Conservation (phyloP, 108 stramenopile genomes). For the Pelagomonas calceolata region DNA sequence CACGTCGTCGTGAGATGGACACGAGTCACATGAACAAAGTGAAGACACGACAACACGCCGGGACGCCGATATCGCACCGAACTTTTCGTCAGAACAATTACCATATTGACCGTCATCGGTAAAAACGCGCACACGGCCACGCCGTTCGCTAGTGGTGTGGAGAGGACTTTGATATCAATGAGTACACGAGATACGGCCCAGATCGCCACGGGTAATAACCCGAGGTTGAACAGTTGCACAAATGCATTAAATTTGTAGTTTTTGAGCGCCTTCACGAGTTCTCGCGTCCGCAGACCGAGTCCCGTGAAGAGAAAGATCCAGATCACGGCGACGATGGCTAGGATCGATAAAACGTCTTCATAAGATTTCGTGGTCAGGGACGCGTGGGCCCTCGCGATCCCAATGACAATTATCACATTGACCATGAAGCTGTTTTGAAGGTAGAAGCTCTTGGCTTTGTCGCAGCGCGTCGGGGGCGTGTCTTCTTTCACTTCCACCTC, state of each 20-base stretch:
- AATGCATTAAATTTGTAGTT: conserved; percentile 54
- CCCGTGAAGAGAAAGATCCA: conserved; percentile 47
- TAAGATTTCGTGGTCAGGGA: conserved; percentile 65
- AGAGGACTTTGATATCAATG: conserved; percentile 26
- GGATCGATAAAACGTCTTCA: too few relatives aligned
- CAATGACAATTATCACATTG: conserved; percentile 44
- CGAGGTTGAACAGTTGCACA: conserved; percentile 64
- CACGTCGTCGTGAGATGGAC: too few relatives aligned
- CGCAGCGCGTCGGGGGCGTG: too few relatives aligned
- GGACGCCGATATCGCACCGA: too few relatives aligned
- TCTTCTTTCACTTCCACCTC: too few relatives aligned
- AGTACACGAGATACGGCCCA: conserved; percentile 50
- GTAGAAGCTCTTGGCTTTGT: conserved; percentile 31
- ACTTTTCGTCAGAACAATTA: conserved; percentile 58
- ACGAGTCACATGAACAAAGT: too few relatives aligned
- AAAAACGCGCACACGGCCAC: conserved; percentile 61
- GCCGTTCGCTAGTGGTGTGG: conserved; percentile 52
- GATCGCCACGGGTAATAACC: conserved; percentile 45
- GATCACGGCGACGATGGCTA: conserved; percentile 57
- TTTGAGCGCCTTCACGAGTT: conserved; percentile 61
- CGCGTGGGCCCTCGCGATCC: conserved; percentile 56
- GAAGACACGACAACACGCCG: too few relatives aligned
- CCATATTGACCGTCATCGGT: conserved; percentile 71
- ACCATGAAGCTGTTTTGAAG: conserved; percentile 47
- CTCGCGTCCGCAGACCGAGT: conserved; percentile 55